Evolutionary conservation across 371 early-diverging fungal species (phyloP), one percentile per base, ranked within the genome.

Genomic region (Mucor indicus): DNA sequence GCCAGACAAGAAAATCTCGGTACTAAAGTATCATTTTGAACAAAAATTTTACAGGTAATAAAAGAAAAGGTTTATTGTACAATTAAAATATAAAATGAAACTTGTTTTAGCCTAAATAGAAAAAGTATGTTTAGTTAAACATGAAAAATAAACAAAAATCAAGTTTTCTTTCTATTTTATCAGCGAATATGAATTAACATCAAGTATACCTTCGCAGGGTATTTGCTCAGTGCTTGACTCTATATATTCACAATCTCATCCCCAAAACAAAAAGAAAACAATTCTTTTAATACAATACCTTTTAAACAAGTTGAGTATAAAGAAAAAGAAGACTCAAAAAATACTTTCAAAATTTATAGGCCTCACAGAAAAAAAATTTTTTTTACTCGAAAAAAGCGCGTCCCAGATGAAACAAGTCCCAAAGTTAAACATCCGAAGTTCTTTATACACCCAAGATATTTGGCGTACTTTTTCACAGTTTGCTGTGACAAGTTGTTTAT

Each of bases 171-270:
- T 53, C 41, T 38, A 29, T 55, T n/a, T 40, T 56, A 55, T 67
- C 68, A 67, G 68, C 44, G 57, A 62, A 55, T 56, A 56, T 53
- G 44, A 42, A 52, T 9, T 64, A 49, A 50, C 68, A 67, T 67
- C 68, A 63, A 57, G 54, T 57, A 61, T 60, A 60, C 57, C 57
- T 50, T 60, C 57, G 51, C 55, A 52, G 57, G 64, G 44, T 57
- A 54, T 46, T 44, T 56, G 48, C 56, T 69, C 69, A 69, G 69
- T 62, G 69, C 69, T 69, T 69, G 69, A 69, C 69, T 69, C 69
- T 69, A 69, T 61, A 52, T 60, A 43, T 50, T 65, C 41, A 43
- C 59, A 59, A 59, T 69, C 62, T 69, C 69, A 64, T 69, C 69
- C 47, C 50, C 57, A 23, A 53, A 53, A 48, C 17, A 24, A 35